Evolutionary conservation across 441 rosid species (phyloP).

Genomic region (Croton laevigatus): DNA sequence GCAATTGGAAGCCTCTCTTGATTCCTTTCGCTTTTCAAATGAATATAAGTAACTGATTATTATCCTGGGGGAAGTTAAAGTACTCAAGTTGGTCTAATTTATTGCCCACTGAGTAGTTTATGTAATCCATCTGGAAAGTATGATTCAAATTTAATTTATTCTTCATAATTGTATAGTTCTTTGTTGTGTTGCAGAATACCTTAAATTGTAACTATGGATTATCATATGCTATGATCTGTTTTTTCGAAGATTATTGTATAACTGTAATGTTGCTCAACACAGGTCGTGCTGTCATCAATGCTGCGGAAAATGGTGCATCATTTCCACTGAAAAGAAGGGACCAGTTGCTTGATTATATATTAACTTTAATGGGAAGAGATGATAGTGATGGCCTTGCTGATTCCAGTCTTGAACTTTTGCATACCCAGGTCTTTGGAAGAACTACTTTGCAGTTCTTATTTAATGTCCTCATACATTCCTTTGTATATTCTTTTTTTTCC

Average conservation of each 20-base stretch:
- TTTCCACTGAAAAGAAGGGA: conserved; percentile 95
- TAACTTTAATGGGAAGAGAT: conserved; percentile 98
- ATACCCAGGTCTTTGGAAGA: conserved; percentile 63
- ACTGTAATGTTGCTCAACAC: conserved; percentile 27
- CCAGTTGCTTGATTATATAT: conserved; percentile 77
- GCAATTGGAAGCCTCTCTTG: not conserved
- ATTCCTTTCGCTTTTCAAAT: not conserved
- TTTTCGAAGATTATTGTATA: conserved; percentile 20
- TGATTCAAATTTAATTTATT: not conserved
- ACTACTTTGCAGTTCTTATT: not conserved
- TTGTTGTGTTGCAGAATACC: not conserved
- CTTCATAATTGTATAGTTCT: not conserved
- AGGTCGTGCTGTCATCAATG: conserved; percentile 96
- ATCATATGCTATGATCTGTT: conserved; percentile 12
- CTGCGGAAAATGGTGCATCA: conserved; percentile 83
- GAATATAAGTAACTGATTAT: not conserved
- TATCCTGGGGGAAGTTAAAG: not conserved
- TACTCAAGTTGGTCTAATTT: not conserved
- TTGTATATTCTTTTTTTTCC: conserved; percentile 1
- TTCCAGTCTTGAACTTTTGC: conserved; percentile 88
- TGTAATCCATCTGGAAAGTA: not conserved
- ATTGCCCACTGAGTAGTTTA: not conserved
- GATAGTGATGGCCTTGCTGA: conserved; percentile 80
- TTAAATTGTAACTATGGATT: conserved; percentile 6
- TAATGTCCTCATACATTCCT: conserved; percentile 1